Percentiles rank a stretch among this genome's conserved stretches.
phyloP scores from a whole-genome alignment of 768 basidiomycete genomes.

The Agaricus blazei region DNA sequence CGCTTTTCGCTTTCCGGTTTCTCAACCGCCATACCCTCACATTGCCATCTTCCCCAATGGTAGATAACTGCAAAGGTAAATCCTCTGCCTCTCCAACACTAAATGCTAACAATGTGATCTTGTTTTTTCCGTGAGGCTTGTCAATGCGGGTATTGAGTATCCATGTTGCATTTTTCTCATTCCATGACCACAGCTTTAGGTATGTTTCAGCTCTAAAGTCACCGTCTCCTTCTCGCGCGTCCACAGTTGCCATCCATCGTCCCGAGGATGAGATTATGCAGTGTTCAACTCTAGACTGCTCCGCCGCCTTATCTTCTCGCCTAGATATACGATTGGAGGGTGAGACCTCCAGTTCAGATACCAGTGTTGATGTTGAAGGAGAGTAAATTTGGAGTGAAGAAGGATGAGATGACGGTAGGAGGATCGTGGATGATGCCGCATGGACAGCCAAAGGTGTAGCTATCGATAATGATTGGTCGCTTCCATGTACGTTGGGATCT shows the following conservation, averaged over 20 bases:
- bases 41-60: conserved; percentile 67
- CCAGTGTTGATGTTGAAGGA: conserved; percentile 58
- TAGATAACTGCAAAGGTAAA: conserved; percentile 48
- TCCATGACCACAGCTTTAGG: conserved; percentile 92
- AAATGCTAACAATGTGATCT: conserved; percentile 66
- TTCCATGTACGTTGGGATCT: conserved; percentile 27
- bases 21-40: conserved; percentile 81
- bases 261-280: conserved; percentile 63
- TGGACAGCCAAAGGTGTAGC: conserved; percentile 74
- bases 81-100: conserved; percentile 37
- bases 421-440: conserved; percentile 62
- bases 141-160: conserved; percentile 86
- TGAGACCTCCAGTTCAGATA: conserved; percentile 88
- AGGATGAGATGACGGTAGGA: conserved; percentile 91
- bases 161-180: conserved; percentile 56
- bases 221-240: conserved; percentile 65
- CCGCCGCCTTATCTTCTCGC: conserved; percentile 69
- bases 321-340: conserved; percentile 90
- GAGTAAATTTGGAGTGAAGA: conserved; percentile 93
- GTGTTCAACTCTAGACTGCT: conserved; percentile 71
- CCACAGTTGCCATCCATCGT: conserved; percentile 90
- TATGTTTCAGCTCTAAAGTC: conserved; percentile 64
- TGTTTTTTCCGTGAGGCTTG: conserved; percentile 69
- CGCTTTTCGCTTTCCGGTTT: conserved; percentile 20
- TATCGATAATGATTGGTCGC: conserved; percentile 28